A percentile compares a stretch with the other conserved stretches of the same genome.
Evolutionary conservation across 108 stramenopile species (phyloP).

Genomic region (Mayamaea pseudoterrestris): DNA sequence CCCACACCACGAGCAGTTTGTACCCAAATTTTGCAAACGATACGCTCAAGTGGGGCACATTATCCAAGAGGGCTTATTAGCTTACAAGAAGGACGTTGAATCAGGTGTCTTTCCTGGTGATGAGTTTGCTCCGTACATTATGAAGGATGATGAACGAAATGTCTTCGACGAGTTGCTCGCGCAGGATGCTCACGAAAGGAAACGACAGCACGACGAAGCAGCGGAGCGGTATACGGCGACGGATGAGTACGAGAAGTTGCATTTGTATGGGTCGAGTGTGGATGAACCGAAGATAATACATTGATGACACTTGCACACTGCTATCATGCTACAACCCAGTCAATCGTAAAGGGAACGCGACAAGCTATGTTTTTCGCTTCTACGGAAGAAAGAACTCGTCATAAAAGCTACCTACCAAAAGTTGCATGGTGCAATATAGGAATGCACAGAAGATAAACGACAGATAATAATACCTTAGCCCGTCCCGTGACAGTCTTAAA

Average conservation of each 20-base stretch:
- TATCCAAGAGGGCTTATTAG: slow-evolving; percentile 77
- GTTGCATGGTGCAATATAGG: too few species aligned
- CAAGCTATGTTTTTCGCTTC: too few species aligned
- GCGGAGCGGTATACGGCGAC: slow-evolving; percentile 34
- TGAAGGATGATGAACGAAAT: slow-evolving; percentile 53
- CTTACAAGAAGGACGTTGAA: slow-evolving; percentile 90
- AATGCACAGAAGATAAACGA: too few species aligned
- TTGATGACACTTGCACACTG: neutral
- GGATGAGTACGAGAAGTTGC: slow-evolving; percentile 74
- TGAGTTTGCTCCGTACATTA: slow-evolving; percentile 87
- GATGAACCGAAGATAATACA: neutral
- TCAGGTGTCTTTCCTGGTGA: slow-evolving; percentile 79
- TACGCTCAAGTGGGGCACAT: slow-evolving; percentile 88
- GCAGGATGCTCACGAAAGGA: slow-evolving; percentile 38
- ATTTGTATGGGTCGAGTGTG: slow-evolving; percentile 34
- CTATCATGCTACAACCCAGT: too few species aligned
- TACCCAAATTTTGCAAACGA: slow-evolving; percentile 95
- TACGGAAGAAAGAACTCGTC: too few species aligned
- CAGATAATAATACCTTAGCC: too few species aligned
- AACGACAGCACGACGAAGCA: slow-evolving; percentile 35
- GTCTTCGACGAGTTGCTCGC: slow-evolving; percentile 51
- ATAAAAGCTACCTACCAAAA: too few species aligned
- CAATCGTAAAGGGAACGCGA: too few species aligned
- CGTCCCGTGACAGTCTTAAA: too few species aligned
- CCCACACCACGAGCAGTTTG: slow-evolving; percentile 94